phyloP scores from a whole-genome alignment of 2,329 filamentous ascomycete genomes.

The Aurifilum marmelostoma region DNA sequence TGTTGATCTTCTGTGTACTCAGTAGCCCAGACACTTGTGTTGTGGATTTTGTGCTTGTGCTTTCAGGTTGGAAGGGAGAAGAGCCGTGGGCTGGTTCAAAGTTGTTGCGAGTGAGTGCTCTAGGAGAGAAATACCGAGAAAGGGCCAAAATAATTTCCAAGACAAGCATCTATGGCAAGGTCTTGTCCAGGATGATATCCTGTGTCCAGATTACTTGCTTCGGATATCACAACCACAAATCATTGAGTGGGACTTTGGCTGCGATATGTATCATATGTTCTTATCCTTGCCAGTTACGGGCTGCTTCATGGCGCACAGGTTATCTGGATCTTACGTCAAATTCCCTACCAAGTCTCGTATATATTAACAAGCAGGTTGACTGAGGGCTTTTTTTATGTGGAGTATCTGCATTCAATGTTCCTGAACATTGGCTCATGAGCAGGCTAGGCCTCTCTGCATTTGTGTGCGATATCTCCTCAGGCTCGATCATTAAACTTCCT shows the following conservation, averaged over 20 bases:
- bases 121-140: no score
- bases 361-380: background rate
- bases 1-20: no score
- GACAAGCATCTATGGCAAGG: no score
- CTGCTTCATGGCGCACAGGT: background rate
- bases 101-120: background rate
- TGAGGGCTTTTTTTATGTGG: background rate
- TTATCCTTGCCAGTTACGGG: background rate
- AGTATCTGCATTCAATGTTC: background rate
- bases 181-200: background rate
- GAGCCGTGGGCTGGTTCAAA: background rate
- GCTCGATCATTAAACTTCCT: no score
- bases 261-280: background rate
- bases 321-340: background rate
- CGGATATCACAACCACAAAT: background rate
- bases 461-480: background rate
- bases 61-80: no score
- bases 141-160: no score
- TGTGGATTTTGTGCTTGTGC: background rate
- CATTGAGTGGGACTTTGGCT: background rate
- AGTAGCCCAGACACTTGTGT: background rate
- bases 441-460: background rate
- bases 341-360: background rate
- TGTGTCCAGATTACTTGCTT: background rate
- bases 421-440: background rate